Evolutionary conservation across 192 early-diverging fungal genomes (phyloP).

Genomic region (Oehlia diaphana): DNA sequence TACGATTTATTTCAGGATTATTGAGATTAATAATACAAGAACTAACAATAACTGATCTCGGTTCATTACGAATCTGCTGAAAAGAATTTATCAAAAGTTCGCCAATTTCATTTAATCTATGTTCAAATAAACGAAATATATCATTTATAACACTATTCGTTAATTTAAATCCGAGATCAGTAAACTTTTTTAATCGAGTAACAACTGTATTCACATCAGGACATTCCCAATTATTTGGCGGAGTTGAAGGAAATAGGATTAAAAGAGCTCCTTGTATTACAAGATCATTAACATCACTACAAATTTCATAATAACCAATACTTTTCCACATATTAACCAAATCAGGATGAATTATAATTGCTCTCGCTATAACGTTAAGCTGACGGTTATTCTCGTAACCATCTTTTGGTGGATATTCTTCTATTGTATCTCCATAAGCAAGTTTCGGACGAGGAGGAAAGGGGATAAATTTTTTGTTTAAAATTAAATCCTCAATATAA

Average conservation of each 20-base stretch:
- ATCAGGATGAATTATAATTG: constrained; percentile 8
- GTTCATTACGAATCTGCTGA: not conserved
- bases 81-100: not conserved
- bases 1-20: not conserved
- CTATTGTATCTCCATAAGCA: not conserved
- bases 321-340: not conserved
- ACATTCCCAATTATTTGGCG: not conserved
- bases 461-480: not conserved
- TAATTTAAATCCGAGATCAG: constrained; percentile 4
- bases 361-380: constrained; percentile 1
- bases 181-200: not conserved
- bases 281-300: not conserved
- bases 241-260: not conserved
- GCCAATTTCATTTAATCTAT: constrained; percentile 2
- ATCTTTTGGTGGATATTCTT: constrained; percentile 1
- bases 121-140: constrained; percentile 4
- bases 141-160: constrained; percentile 1
- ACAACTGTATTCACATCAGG: not conserved
- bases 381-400: not conserved
- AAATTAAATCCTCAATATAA: not conserved
- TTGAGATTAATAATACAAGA: not conserved
- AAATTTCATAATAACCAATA: constrained; percentile 11
- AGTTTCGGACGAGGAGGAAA: constrained; percentile 7
- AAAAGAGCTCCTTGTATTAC: constrained; percentile 10
- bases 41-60: not conserved